Evolutionary conservation across 352 stramenopile genomes (phyloP).

Genomic region (Phytopythium oedochilum): DNA sequence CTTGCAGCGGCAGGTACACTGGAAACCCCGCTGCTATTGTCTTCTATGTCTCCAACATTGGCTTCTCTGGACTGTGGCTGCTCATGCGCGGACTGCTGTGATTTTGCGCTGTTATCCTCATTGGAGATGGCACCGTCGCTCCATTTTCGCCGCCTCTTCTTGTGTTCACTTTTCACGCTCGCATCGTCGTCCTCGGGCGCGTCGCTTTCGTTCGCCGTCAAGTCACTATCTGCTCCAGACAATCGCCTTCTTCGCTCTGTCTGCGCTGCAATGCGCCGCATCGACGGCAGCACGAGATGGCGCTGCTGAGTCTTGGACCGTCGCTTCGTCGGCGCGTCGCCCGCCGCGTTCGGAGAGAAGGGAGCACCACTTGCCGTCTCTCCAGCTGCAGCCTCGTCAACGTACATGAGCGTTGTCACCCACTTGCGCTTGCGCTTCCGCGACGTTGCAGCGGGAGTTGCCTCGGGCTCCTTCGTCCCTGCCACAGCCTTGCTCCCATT

Average conservation of each 20-base stretch:
- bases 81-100: neutral
- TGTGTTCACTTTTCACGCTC: neutral
- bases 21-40: neutral
- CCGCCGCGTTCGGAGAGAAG: neutral
- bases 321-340: neutral
- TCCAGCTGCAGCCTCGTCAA: constrained; percentile 2
- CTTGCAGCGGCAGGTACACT: neutral
- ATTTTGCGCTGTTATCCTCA: neutral
- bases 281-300: constrained; percentile 41
- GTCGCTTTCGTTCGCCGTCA: constrained; percentile 2
- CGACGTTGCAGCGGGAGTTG: neutral
- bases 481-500: neutral
- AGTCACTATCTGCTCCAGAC: constrained; percentile 23
- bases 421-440: constrained; percentile 61
- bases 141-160: constrained; percentile 4
- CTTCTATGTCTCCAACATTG: constrained; percentile 1
- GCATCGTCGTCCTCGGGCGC: neutral
- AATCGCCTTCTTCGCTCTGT: constrained; percentile 25
- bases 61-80: neutral
- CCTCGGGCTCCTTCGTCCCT: constrained; percentile 10
- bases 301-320: constrained; percentile 20
- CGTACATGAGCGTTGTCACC: constrained; percentile 50
- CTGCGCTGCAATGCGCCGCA: constrained; percentile 40
- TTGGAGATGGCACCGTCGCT: constrained; percentile 2
- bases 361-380: constrained; percentile 1